Evolutionary conservation across 257 asterid species (phyloP).

Genomic region (Solanum tarijense): DNA sequence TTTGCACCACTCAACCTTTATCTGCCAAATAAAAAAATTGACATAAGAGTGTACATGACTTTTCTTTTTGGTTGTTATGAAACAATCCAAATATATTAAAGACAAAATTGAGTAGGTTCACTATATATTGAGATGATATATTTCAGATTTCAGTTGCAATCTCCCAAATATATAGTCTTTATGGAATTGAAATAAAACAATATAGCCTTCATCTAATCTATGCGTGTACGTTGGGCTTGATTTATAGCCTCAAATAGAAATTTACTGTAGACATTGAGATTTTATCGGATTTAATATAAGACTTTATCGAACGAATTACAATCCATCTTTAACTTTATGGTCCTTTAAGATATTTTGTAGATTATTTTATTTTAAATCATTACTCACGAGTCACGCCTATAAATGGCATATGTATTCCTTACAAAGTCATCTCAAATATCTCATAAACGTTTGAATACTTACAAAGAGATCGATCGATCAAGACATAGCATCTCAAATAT

Average conservation of each 20-base stretch:
- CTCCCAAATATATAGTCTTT: background rate
- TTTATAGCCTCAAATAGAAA: background rate
- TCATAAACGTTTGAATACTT: background rate
- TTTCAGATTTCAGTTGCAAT: background rate
- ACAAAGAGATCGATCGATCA: background rate
- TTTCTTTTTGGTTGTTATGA: background rate
- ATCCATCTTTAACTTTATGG: background rate
- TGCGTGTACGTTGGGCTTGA: background rate
- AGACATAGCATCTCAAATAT: background rate
- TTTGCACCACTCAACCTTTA: background rate
- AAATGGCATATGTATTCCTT: background rate
- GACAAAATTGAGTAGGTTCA: background rate
- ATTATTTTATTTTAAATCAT: background rate
- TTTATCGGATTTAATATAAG: background rate
- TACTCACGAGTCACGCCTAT: background rate
- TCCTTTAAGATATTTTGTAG: background rate
- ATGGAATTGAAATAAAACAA: background rate
- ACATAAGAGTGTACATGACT: background rate
- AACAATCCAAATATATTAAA: background rate
- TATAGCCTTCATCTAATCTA: background rate
- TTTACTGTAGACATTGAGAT: background rate
- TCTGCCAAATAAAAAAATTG: background rate
- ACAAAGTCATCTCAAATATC: background rate
- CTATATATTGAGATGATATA: background rate
- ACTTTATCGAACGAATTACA: background rate